These are phyloP conservation scores for Phialophora macrospora DNA, from an alignment of 2,329 filamentous ascomycete species.

Conservation along the genomic window DNA sequence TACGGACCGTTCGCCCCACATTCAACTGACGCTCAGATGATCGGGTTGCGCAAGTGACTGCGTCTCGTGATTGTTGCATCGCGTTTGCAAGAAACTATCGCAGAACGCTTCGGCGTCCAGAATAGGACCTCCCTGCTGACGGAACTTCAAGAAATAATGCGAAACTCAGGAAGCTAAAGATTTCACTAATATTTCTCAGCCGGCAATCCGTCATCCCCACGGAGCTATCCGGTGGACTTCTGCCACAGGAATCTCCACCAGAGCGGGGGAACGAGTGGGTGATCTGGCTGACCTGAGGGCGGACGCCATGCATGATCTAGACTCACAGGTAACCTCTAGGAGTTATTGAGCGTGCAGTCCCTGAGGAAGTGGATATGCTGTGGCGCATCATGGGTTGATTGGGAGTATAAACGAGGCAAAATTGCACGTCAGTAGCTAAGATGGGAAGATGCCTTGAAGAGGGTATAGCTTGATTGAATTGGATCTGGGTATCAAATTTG, in stretches of 20 bases:
- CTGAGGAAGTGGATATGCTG: neutral
- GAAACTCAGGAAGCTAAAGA: neutral
- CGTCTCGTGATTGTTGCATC: neutral
- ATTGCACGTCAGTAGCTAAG: neutral
- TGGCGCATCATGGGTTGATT: neutral
- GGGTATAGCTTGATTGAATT: neutral
- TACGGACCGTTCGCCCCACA: neutral
- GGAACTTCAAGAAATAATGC: neutral
- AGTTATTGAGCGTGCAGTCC: neutral
- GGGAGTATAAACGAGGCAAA: neutral
- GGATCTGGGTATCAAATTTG: constrained; percentile 1
- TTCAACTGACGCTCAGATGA: neutral
- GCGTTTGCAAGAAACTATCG: neutral
- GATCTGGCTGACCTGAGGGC: neutral
- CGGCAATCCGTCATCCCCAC: neutral
- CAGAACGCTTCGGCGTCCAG: neutral
- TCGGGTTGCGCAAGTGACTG: neutral
- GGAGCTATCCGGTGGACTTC: neutral
- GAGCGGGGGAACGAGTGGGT: neutral
- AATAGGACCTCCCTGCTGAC: neutral
- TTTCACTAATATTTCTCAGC: neutral
- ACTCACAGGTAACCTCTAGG: neutral
- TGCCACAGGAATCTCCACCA: neutral
- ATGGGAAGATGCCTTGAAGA: neutral
- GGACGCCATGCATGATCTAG: neutral